Conservation (phyloP, 73 alveolate genomes). For the Stentor coeruleus region DNA sequence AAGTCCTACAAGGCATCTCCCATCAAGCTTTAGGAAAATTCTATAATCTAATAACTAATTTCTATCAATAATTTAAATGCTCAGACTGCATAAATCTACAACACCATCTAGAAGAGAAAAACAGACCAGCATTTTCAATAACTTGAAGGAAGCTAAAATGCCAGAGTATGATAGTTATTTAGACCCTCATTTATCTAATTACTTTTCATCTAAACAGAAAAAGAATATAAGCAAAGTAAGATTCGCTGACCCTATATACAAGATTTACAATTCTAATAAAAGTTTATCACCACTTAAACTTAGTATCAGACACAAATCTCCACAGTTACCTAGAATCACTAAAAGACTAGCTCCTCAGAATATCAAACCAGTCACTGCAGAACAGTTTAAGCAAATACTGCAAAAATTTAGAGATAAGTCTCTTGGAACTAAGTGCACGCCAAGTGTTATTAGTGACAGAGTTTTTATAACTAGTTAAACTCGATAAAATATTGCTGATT, state of each 20-base stretch:
- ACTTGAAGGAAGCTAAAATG: neutral
- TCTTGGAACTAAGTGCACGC: no score
- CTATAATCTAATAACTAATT: no score
- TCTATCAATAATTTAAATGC: no score
- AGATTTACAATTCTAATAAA: neutral
- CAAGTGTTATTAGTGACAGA: no score
- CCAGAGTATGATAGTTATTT: neutral
- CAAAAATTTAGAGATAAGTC: neutral
- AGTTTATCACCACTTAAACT: neutral
- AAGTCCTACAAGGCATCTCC: no score
- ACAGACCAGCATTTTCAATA: no score
- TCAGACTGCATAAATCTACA: neutral
- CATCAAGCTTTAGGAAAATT: no score
- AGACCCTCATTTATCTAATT: neutral
- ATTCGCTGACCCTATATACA: neutral
- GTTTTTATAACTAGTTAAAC: no score
- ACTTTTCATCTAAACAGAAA: neutral
- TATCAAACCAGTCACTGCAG: neutral
- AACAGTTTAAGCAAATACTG: neutral
- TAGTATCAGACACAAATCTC: neutral
- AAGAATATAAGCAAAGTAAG: no score
- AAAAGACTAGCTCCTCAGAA: neutral
- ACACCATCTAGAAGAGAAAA: neutral
- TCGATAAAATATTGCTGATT: no score
- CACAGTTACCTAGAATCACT: neutral